A percentile compares a stretch with the other conserved stretches of the same genome.
phyloP scores from a whole-genome alignment of 495 filamentous ascomycete species.

The Glutinoglossum americanum region DNA sequence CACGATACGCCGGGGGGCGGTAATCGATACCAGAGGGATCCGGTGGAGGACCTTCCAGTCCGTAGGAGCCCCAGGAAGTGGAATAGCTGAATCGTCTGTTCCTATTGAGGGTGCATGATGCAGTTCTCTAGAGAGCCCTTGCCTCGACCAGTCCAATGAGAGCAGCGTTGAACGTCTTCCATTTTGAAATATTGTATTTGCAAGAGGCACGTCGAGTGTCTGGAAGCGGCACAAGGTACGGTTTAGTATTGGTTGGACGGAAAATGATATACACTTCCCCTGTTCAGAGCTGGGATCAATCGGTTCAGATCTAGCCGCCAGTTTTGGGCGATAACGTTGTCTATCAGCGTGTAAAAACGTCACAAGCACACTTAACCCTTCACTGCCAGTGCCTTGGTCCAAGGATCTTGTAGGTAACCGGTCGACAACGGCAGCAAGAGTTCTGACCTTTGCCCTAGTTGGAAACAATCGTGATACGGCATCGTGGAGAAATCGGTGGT shows the following conservation, averaged over 20 bases:
- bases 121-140: background rate
- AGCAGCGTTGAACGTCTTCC: slow-evolving; percentile 40
- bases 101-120: background rate
- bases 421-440: slow-evolving; percentile 3
- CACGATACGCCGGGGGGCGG: slow-evolving; percentile 36
- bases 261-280: background rate
- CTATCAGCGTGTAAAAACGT: background rate
- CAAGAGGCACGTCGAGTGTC: slow-evolving; percentile 31
- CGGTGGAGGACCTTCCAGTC: background rate
- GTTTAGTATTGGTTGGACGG: background rate
- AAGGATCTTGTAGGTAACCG: background rate
- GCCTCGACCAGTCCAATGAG: slow-evolving; percentile 30
- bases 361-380: background rate
- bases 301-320: background rate
- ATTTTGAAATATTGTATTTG: slow-evolving; percentile 58
- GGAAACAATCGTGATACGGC: background rate
- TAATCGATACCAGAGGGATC: slow-evolving; percentile 39
- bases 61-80: background rate
- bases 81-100: background rate
- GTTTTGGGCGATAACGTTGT: background rate
- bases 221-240: background rate
- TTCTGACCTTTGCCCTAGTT: background rate
- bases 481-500: background rate
- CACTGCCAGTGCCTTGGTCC: background rate
- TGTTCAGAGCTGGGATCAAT: background rate